Conservation (phyloP, 192 early-diverging fungal genomes). For the Funneliformis geosporum region DNA sequence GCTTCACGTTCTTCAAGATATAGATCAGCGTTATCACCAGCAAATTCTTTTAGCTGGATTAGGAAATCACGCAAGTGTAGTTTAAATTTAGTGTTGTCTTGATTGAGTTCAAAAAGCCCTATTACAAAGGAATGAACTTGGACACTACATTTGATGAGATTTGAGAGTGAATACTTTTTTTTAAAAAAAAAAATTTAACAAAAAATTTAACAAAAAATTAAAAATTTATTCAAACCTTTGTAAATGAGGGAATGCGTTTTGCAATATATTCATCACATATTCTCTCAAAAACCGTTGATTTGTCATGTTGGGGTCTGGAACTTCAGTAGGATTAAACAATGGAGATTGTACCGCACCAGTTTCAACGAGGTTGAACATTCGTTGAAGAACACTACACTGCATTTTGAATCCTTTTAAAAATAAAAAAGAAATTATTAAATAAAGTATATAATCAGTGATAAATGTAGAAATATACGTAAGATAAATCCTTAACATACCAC, state of each 20-base stretch:
- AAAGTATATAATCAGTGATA: background rate
- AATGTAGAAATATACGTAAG: background rate
- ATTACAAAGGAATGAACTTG: conserved; percentile 87
- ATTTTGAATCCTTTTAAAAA: conserved; percentile 76
- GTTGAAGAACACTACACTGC: conserved; percentile 87
- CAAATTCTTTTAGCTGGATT: conserved; percentile 92
- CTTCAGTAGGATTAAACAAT: conserved; percentile 75
- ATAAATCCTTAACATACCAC: conserved; percentile 67
- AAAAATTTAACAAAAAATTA: conserved; percentile 5
- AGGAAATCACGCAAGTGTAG: conserved; percentile 94
- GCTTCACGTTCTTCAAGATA: conserved; percentile 91
- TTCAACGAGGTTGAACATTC: conserved; percentile 87
- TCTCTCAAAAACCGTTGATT: conserved; percentile 82
- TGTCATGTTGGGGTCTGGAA: conserved; percentile 72
- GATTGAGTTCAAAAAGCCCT: conserved; percentile 83
- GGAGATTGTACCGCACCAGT: conserved; percentile 81
- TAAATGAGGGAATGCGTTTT: conserved; percentile 90
- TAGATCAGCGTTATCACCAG: conserved; percentile 80
- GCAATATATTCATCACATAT: conserved; percentile 81
- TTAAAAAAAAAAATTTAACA: background rate
- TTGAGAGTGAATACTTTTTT: conserved; percentile 16
- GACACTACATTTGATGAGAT: too few species aligned
- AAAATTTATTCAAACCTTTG: conserved; percentile 58
- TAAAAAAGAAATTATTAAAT: background rate
- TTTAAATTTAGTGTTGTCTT: conserved; percentile 86